A percentile compares a stretch with the other conserved stretches of the same genome.
Conservation (phyloP, 1,284 basidiomycete species). For the Anthracocystis walkeri region DNA sequence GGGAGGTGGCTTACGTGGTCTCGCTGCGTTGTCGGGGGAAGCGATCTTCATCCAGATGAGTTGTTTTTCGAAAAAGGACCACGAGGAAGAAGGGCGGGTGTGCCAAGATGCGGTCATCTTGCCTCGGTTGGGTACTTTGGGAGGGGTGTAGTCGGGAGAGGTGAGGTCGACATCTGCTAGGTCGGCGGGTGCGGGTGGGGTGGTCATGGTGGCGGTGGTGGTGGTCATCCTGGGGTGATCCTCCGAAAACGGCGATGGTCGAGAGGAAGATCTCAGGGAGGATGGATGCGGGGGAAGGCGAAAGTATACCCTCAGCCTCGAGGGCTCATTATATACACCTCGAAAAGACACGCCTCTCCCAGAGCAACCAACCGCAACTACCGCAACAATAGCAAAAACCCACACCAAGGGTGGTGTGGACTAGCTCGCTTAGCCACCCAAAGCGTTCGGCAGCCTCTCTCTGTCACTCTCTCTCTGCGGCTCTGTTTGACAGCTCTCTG, state of each 20-base stretch:
- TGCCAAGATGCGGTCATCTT: constrained; percentile 37
- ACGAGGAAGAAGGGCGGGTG: constrained; percentile 10
- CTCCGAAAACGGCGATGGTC: too few species aligned
- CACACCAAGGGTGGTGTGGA: too few species aligned
- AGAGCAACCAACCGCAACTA: too few species aligned
- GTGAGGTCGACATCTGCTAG: background rate
- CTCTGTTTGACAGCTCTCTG: too few species aligned
- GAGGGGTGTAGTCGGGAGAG: background rate
- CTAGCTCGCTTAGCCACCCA: too few species aligned
- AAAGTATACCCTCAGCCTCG: background rate
- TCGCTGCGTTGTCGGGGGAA: background rate
- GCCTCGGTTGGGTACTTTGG: constrained; percentile 10
- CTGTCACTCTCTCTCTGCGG: too few species aligned
- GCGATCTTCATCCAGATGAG: constrained; percentile 21
- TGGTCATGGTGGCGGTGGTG: constrained; percentile 6
- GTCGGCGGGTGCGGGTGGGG: background rate
- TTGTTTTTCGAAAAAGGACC: constrained; percentile 12
- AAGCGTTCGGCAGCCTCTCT: too few species aligned
- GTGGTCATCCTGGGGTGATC: background rate
- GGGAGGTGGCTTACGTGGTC: constrained; percentile 10
- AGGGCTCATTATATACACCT: too few species aligned
- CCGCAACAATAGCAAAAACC: too few species aligned
- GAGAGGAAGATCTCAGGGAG: background rate
- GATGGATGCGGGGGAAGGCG: background rate
- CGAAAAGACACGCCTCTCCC: too few species aligned